Evolutionary conservation across 495 filamentous ascomycete species (phyloP), one percentile per base, ranked within the genome.

Genomic region (Tuber microsphaerosporum): DNA sequence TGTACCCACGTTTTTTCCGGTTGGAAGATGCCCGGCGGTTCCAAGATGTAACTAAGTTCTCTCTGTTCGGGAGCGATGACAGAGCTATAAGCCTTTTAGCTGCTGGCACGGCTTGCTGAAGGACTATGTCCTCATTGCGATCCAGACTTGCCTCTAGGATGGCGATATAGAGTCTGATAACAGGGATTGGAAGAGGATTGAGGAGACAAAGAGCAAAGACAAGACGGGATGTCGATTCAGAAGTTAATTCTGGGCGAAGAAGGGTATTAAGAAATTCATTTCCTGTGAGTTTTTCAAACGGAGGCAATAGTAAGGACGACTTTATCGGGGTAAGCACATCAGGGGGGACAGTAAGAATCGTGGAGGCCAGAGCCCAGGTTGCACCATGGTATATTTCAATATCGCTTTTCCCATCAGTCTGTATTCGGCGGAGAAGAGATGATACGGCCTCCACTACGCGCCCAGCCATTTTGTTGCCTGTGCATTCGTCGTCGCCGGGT

Each of bases 161-260:
- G 0, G 81, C 81, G 45, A 75, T 81, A 74, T 76, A 83, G n/a
- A 76, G 61, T 1, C 78, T 74, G 44, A 82, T 76, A 0, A 72
- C 65, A 19, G 41, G 42, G 31, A 75, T 69, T 43, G 80, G 75
- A 10, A 75, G 68, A 7, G 56, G 37, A 12, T n/a, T 48, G 46
- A 51, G 75, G 82, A 83, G 69, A 85, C 84, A 31, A 84, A 83
- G 74, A 16, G 84, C 85, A 1, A 83, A 81, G 65, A 92, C 85
- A 16, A 93, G 85, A 65, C 84, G 84, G 71, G 89, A 87, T 19
- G 86, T 85, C 16, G 89, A 89, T 80, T 93, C 92, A 20, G 90
- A 88, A 7, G 91, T 88, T 20, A 93, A 84, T 75, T 93, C 91
- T 0, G 91, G 91, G 7, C 89, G 88, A n/a, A 89, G 87, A 73